These are phyloP conservation scores for Kwoniella shandongensis DNA, from an alignment of 768 basidiomycete genomes.

Conservation along the genomic window DNA sequence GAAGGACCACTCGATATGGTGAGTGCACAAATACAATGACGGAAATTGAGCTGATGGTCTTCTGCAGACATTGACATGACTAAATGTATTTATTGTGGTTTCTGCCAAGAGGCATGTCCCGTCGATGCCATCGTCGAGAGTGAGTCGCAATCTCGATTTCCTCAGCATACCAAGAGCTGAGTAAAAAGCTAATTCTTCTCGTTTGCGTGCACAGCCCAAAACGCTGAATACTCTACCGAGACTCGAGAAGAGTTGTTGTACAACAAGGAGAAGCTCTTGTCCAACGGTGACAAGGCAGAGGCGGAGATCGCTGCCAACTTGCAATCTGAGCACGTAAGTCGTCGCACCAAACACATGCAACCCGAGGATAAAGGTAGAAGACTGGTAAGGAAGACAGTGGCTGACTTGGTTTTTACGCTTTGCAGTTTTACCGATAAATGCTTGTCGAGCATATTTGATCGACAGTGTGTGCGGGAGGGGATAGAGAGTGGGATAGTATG, in stretches of 20 bases:
- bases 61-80: conserved; percentile 99
- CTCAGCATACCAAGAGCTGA: neutral
- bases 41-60: no score
- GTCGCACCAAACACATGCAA: no score
- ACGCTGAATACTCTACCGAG: conserved; percentile 95
- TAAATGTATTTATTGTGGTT: conserved; percentile 99
- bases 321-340: conserved; percentile 55
- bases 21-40: no score
- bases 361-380: no score
- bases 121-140: conserved; percentile 99
- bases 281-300: conserved; percentile 94
- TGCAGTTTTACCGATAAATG: no score
- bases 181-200: neutral
- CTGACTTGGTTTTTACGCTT: no score
- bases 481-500: no score
- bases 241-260: conserved; percentile 97
- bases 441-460: no score
- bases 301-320: conserved; percentile 94
- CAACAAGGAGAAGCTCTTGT: conserved; percentile 97
- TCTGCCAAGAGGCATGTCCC: conserved; percentile 99
- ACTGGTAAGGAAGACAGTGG: no score
- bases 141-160: conserved; percentile 56
- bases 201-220: conserved; percentile 70
- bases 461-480: no score
- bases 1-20: conserved; percentile 98